phyloP scores from a whole-genome alignment of 2,329 filamentous ascomycete genomes.

The Ampelomyces quisqualis region DNA sequence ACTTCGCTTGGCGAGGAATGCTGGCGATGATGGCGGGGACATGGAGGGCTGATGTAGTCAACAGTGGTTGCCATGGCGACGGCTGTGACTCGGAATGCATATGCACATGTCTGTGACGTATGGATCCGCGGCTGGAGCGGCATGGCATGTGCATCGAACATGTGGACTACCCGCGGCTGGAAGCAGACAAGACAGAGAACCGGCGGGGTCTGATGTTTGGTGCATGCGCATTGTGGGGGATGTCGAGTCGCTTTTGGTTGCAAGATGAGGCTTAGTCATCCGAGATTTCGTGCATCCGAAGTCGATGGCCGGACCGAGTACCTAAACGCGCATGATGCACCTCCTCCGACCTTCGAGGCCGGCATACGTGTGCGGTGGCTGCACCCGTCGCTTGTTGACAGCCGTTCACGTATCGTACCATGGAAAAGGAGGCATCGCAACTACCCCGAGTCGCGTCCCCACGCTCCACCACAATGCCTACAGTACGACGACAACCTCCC shows the following conservation, averaged over 20 bases:
- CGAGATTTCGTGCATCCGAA: too few species aligned
- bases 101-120: constrained; percentile 21
- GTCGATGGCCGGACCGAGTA: too few species aligned
- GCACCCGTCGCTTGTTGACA: constrained; percentile 21
- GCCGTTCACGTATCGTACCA: neutral
- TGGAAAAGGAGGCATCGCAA: neutral
- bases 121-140: constrained; percentile 13
- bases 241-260: too few species aligned
- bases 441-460: neutral
- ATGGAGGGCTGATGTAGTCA: constrained; percentile 31
- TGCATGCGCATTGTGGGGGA: too few species aligned
- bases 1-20: constrained; percentile 41
- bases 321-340: constrained; percentile 24
- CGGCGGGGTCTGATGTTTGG: constrained; percentile 16
- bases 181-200: constrained; percentile 7
- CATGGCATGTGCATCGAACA: constrained; percentile 9
- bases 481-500: constrained; percentile 19
- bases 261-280: neutral
- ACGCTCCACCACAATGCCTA: constrained; percentile 22
- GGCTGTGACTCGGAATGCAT: constrained; percentile 18
- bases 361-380: constrained; percentile 32
- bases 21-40: constrained; percentile 31
- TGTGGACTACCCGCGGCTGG: too few species aligned
- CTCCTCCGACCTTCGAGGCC: constrained; percentile 11
- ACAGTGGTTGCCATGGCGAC: constrained; percentile 38